Evolutionary conservation across 495 filamentous ascomycete species (phyloP).

Genomic region (Pyrenopolyporus hunteri): DNA sequence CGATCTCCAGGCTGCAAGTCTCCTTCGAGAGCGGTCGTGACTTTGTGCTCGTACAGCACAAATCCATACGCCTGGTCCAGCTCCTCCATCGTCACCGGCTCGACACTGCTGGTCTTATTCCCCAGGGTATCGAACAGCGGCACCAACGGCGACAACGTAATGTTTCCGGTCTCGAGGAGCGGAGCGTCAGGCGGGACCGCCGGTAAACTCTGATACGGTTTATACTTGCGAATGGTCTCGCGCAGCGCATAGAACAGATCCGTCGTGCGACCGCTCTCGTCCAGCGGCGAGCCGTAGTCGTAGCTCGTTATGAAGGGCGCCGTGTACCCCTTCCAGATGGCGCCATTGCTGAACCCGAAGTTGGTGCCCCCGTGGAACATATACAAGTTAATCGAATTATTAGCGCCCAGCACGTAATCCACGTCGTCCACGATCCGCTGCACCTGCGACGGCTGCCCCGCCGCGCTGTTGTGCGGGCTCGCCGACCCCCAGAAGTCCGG

Average conservation of each 20-base stretch:
- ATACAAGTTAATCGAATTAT: conserved; percentile 53
- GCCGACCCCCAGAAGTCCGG: conserved; percentile 50
- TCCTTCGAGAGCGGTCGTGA: conserved; percentile 35
- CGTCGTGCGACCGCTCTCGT: conserved; percentile 55
- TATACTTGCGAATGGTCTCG: conserved; percentile 45
- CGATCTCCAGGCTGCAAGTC: conserved; percentile 46
- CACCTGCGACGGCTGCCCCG: conserved; percentile 29
- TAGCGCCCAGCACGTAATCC: conserved; percentile 47
- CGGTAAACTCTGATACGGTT: conserved; percentile 42
- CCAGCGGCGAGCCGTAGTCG: conserved; percentile 55
- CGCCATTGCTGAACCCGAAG: conserved; percentile 54
- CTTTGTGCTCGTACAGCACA: conserved; percentile 49
- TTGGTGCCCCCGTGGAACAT: conserved; percentile 59
- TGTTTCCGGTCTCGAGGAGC: conserved; percentile 37
- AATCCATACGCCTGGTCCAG: conserved; percentile 51
- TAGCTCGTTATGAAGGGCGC: conserved; percentile 53
- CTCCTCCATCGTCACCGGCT: conserved; percentile 53
- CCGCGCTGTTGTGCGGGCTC: conserved; percentile 41
- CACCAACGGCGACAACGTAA: conserved; percentile 37
- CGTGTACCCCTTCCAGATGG: conserved; percentile 47
- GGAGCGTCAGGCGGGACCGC: conserved; percentile 43
- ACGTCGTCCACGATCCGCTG: conserved; percentile 43
- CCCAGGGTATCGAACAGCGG: conserved; percentile 43
- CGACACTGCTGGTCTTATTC: conserved; percentile 3
- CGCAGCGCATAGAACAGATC: conserved; percentile 49